Evolutionary conservation across 768 basidiomycete genomes (phyloP).

Genomic region (Saitozyma podzolica): DNA sequence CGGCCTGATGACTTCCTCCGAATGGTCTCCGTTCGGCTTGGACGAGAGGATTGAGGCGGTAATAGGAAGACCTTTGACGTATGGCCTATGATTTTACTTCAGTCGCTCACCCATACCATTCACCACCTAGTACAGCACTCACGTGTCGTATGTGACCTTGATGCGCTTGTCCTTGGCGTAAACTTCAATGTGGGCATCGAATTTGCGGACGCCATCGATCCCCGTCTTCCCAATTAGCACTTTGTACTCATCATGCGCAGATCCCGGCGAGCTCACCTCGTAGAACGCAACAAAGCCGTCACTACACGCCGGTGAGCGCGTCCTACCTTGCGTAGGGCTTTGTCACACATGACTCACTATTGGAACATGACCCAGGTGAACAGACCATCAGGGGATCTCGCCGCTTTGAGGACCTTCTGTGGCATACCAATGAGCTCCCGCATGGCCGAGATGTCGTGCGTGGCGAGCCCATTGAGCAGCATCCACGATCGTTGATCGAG

Average conservation of each 20-base stretch:
- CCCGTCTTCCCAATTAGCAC: constrained; percentile 61
- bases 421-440: constrained; percentile 46
- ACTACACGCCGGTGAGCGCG: constrained; percentile 1
- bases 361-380: constrained; percentile 18
- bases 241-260: constrained; percentile 39
- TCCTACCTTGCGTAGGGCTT: neutral
- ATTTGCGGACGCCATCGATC: constrained; percentile 56
- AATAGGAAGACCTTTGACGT: constrained; percentile 48
- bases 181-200: constrained; percentile 10
- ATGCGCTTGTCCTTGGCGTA: constrained; percentile 8
- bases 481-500: constrained; percentile 15
- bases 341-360: constrained; percentile 7
- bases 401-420: constrained; percentile 17
- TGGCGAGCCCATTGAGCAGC: constrained; percentile 35
- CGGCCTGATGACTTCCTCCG: constrained; percentile 36
- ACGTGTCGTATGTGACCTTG: constrained; percentile 33
- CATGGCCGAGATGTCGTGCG: constrained; percentile 49
- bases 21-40: constrained; percentile 22
- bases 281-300: constrained; percentile 24
- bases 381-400: constrained; percentile 10
- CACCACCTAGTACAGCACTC: constrained; percentile 12
- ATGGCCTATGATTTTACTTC: constrained; percentile 22
- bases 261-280: constrained; percentile 28
- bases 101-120: neutral
- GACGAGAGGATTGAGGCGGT: constrained; percentile 23